These are phyloP conservation scores for Diaporthe velutina DNA, from an alignment of 2,329 filamentous ascomycete genomes.

Conservation along the genomic window DNA sequence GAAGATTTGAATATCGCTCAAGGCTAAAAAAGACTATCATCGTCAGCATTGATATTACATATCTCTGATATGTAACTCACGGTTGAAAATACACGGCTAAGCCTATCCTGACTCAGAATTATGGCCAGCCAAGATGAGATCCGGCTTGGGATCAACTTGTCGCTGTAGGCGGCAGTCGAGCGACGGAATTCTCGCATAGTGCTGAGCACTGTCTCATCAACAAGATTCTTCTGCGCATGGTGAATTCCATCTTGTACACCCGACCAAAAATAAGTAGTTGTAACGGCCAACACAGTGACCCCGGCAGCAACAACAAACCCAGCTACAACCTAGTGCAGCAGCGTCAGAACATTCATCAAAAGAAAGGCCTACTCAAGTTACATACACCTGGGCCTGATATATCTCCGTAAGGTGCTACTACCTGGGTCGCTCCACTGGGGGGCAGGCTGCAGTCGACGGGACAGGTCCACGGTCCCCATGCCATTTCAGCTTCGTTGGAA, in stretches of 20 bases:
- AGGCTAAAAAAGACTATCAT: not conserved
- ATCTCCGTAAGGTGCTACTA: not conserved
- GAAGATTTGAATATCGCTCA: not conserved
- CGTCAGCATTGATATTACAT: not conserved
- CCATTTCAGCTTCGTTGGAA: not conserved
- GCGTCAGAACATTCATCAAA: not conserved
- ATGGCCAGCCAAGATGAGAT: not conserved
- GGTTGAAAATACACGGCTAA: not conserved
- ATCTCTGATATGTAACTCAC: not conserved
- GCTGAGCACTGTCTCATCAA: not conserved
- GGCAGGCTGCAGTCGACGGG: constrained; percentile 15
- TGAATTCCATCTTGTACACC: not conserved
- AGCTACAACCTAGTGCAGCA: not conserved
- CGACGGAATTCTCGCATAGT: not conserved
- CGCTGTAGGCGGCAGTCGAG: too few relatives aligned
- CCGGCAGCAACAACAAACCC: not conserved
- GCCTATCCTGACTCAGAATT: not conserved
- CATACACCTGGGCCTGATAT: constrained; percentile 6
- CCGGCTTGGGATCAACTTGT: not conserved
- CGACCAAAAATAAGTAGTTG: not conserved
- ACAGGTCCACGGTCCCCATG: not conserved
- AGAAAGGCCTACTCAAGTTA: not conserved
- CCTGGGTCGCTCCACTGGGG: not conserved
- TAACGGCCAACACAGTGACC: not conserved
- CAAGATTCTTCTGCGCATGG: not conserved